phyloP scores from a whole-genome alignment of 2,329 filamentous ascomycete genomes.

The Exophiala bonariae region DNA sequence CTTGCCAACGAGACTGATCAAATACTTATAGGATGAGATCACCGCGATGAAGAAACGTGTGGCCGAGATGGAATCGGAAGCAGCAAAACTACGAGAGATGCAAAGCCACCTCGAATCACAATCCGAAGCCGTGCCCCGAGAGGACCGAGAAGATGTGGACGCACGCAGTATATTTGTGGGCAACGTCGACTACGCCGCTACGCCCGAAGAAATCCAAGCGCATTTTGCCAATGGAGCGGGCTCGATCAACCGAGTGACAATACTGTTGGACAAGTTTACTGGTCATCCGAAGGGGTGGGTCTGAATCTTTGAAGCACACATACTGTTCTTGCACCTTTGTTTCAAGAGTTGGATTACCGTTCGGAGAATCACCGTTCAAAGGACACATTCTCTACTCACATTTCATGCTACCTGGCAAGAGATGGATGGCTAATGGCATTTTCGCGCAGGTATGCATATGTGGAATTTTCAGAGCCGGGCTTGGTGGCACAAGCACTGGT shows the following conservation, averaged over 20 bases:
- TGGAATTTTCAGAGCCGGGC: constrained; percentile 94
- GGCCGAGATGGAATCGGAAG: constrained; percentile 88
- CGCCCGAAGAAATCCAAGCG: constrained; percentile 95
- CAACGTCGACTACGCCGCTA: constrained; percentile 96
- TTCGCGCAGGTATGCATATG: constrained; percentile 83
- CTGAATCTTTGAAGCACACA: constrained; percentile 23
- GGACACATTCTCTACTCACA: constrained; percentile 21
- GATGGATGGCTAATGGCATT: constrained; percentile 39
- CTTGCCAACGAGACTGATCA: not conserved
- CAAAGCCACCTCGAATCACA: constrained; percentile 83
- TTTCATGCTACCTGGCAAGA: constrained; percentile 61
- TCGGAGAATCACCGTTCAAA: constrained; percentile 27
- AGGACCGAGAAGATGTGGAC: constrained; percentile 95
- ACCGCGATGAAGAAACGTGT: constrained; percentile 83
- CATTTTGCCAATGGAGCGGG: constrained; percentile 92
- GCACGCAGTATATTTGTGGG: constrained; percentile 95
- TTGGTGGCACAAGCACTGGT: constrained; percentile 91
- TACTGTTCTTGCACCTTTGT: constrained; percentile 3
- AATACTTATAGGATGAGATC: constrained; percentile 66
- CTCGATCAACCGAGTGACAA: constrained; percentile 96
- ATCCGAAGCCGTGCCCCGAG: constrained; percentile 70
- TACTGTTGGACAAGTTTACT: constrained; percentile 95
- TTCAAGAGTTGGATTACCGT: constrained; percentile 27
- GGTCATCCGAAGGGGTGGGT: constrained; percentile 98
- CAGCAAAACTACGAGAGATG: constrained; percentile 83